Base-by-base conservation (phyloP, 176 grass and related monocot genomes). In the Ensete ventricosum region DNA sequence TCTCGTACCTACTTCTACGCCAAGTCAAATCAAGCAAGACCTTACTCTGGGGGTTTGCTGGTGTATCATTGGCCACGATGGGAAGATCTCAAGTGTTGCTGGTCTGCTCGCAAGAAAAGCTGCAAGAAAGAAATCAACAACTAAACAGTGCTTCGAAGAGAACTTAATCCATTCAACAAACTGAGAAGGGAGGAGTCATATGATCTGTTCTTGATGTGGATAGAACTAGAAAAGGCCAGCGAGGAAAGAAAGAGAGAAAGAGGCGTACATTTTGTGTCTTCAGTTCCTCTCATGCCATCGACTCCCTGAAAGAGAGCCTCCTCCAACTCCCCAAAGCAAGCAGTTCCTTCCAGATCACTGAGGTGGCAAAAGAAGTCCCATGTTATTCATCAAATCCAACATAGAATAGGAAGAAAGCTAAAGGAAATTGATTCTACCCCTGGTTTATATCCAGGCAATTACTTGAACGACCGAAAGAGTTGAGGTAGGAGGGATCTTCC, bases 21-120 rank as follows among this genome's bases (percentile, higher is more conserved):
- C 14, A n/a, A 62, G 1, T 62, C 14, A 62, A 62, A 62, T 21
- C 57, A 19, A 9, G 20, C 14, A 62, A n/a, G 57, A 62, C 57
- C 57, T 62, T 62, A 62, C 57, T n/a, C 20, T 62, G 57, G 14
- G 57, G n/a, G 57, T 17, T 62, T 83, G 88, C 78, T 80, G 88
- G 51, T 73, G 79, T 58, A 60, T 84, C 84, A 78, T 87, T 85
- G 92, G 92, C 92, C 92, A 96, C 73, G 92, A 92, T 80, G 92
- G 86, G 82, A 96, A 96, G 84, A 96, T 96, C 74, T 92, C 92
- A 67, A 96, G 92, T 73, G 86, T 96, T 73, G 86, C 80, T 66
- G 92, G 92, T 71, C 84, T 89, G 23, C 23, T 69, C 74, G 86
- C 81, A 49, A 55, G 49, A 84, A 64, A 79, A 67, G 58, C 82